Conservation (phyloP, 1,139 yeast species). For the Magnusiomyces ingens region DNA sequence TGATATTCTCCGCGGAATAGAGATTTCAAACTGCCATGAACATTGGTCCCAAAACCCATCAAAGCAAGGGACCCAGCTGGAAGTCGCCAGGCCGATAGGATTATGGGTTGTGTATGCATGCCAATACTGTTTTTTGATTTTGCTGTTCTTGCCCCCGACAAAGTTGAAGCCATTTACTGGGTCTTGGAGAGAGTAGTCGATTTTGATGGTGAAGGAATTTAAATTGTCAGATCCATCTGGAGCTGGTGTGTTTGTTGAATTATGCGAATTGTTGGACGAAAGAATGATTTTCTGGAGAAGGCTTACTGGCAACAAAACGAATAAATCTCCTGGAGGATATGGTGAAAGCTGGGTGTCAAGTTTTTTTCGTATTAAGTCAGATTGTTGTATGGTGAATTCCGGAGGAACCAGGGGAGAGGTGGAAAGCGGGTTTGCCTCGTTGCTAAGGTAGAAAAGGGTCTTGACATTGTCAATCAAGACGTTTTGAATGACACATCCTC, state of each 20-base stretch:
- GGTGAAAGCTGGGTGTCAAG: slow-evolving; percentile 23
- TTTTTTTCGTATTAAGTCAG: slow-evolving; percentile 6
- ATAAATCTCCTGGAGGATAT: slow-evolving; percentile 58
- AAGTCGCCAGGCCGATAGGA: slow-evolving; percentile 72
- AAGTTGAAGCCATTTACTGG: slow-evolving; percentile 75
- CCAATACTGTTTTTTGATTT: slow-evolving; percentile 47
- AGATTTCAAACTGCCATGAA: slow-evolving; percentile 86
- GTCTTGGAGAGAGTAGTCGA: slow-evolving; percentile 59
- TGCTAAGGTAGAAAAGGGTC: slow-evolving; percentile 46
- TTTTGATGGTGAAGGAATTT: slow-evolving; percentile 58
- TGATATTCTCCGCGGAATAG: slow-evolving; percentile 71
- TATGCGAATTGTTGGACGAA: slow-evolving; percentile 21
- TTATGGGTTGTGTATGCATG: slow-evolving; percentile 82
- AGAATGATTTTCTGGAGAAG: slow-evolving; percentile 43
- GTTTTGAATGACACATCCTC: slow-evolving; percentile 61
- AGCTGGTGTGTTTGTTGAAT: slow-evolving; percentile 21
- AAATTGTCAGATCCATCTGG: slow-evolving; percentile 16
- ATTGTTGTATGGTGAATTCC: slow-evolving; percentile 3
- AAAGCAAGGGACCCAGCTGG: slow-evolving; percentile 95
- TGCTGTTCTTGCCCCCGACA: slow-evolving; percentile 44
- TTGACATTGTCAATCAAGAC: slow-evolving; percentile 57
- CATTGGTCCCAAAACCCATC: slow-evolving; percentile 85
- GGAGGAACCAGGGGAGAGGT: slow-evolving; percentile 49
- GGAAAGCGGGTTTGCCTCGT: slow-evolving; percentile 41
- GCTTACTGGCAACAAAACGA: slow-evolving; percentile 52